These are phyloP conservation scores for Cystofilobasidium capitatum DNA, from an alignment of 768 basidiomycete genomes.

Conservation along the genomic window DNA sequence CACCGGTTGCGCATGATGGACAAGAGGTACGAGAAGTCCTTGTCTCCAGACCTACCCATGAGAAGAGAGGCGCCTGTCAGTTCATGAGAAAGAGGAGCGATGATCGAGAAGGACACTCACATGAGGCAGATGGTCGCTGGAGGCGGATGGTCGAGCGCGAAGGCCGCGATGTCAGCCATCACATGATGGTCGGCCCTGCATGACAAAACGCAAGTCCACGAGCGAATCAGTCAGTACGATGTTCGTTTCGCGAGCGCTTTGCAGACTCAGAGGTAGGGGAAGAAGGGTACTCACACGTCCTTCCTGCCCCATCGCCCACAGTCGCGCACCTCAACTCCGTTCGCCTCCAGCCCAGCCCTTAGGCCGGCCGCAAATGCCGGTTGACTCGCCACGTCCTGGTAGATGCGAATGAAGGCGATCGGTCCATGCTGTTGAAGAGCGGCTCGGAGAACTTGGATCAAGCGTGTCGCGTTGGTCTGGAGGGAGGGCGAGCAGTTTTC, in stretches of 20 bases:
- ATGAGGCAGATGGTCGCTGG: conserved; percentile 19
- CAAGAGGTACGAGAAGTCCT: conserved; percentile 22
- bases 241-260: not conserved
- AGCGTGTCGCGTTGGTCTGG: conserved; percentile 8
- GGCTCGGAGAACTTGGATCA: conserved; percentile 7
- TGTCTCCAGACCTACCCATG: conserved; percentile 4
- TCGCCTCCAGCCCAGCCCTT: conserved; percentile 17
- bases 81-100: not conserved
- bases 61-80: not conserved
- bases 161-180: conserved; percentile 16
- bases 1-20: conserved; percentile 13
- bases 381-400: conserved; percentile 20
- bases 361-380: conserved; percentile 15
- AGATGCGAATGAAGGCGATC: conserved; percentile 11
- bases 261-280: not conserved
- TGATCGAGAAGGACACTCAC: not conserved
- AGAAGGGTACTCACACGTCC: conserved; percentile 1
- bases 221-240: not conserved
- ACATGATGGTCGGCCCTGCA: conserved; percentile 15
- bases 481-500: conserved; percentile 21
- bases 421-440: conserved; percentile 9
- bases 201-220: not conserved
- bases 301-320: conserved; percentile 22
- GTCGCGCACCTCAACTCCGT: conserved; percentile 17
- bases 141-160: conserved; percentile 16